These are phyloP conservation scores for Fusarium albidum DNA, from an alignment of 2,329 filamentous ascomycete genomes.

Conservation along the genomic window DNA sequence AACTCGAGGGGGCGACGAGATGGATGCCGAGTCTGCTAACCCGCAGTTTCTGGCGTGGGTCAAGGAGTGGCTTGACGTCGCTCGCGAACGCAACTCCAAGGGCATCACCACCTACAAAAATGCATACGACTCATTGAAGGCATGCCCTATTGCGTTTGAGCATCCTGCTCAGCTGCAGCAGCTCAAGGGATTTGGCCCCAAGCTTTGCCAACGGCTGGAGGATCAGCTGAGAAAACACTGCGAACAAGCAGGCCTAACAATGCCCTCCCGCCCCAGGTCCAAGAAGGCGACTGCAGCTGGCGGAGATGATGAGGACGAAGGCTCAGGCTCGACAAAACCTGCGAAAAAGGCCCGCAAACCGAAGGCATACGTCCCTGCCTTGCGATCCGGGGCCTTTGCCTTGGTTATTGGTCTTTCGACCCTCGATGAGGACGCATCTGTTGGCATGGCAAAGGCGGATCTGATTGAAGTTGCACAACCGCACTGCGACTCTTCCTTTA, in stretches of 20 bases:
- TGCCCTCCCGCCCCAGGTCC: slow-evolving; percentile 66
- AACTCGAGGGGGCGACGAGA: slow-evolving; percentile 20
- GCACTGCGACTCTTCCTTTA: slow-evolving; percentile 78
- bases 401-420: slow-evolving; percentile 72
- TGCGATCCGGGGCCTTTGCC: slow-evolving; percentile 79
- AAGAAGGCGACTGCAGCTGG: slow-evolving; percentile 48
- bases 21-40: slow-evolving; percentile 66
- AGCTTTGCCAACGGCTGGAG: slow-evolving; percentile 74
- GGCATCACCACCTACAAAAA: slow-evolving; percentile 76
- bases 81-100: slow-evolving; percentile 74
- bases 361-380: slow-evolving; percentile 75
- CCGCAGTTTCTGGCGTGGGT: slow-evolving; percentile 77
- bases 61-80: slow-evolving; percentile 78
- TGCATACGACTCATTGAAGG: slow-evolving; percentile 79
- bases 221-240: slow-evolving; percentile 69
- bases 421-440: slow-evolving; percentile 59
- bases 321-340: slow-evolving; percentile 45
- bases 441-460: slow-evolving; percentile 71
- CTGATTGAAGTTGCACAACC: slow-evolving; percentile 75
- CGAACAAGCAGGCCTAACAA: slow-evolving; percentile 70
- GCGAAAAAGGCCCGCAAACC: slow-evolving; percentile 67
- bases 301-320: slow-evolving; percentile 46
- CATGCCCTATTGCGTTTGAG: slow-evolving; percentile 73
- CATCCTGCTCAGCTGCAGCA: slow-evolving; percentile 78
- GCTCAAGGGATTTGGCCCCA: slow-evolving; percentile 78